These are phyloP conservation scores for Leucogyrophana mollusca DNA, from an alignment of 768 basidiomycete species.

Conservation along the genomic window DNA sequence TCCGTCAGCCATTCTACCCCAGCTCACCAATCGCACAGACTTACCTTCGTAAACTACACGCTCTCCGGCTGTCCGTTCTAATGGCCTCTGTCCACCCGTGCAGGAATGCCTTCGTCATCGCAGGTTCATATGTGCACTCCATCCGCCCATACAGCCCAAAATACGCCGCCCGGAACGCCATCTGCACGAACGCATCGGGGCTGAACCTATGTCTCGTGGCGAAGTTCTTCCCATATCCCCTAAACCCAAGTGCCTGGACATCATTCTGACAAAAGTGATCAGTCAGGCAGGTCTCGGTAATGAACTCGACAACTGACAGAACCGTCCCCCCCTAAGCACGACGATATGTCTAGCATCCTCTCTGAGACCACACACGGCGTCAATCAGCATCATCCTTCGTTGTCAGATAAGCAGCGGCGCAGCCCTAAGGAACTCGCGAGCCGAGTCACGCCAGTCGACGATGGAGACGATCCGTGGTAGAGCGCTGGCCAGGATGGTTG, in stretches of 20 bases:
- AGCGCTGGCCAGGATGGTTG: too few species aligned
- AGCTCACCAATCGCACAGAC: slow-evolving; percentile 8
- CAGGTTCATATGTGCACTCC: slow-evolving; percentile 96
- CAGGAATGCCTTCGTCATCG: slow-evolving; percentile 95
- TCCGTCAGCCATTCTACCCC: not conserved
- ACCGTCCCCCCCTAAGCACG: slow-evolving; percentile 87
- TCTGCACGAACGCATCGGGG: slow-evolving; percentile 97
- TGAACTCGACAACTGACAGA: slow-evolving; percentile 59
- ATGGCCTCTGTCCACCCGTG: slow-evolving; percentile 97
- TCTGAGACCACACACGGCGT: slow-evolving; percentile 34
- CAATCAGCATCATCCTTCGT: not conserved
- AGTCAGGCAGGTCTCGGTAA: slow-evolving; percentile 90
- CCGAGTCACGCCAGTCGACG: too few species aligned
- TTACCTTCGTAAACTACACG: slow-evolving; percentile 80
- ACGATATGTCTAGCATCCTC: slow-evolving; percentile 88
- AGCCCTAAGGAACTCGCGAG: too few species aligned
- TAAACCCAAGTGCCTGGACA: slow-evolving; percentile 92
- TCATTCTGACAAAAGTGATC: slow-evolving; percentile 99
- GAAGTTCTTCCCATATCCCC: slow-evolving; percentile 89
- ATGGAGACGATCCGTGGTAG: too few species aligned
- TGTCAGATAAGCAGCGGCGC: not conserved
- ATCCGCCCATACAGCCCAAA: slow-evolving; percentile 89
- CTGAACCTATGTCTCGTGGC: slow-evolving; percentile 94
- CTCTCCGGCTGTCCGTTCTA: slow-evolving; percentile 80
- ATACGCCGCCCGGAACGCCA: slow-evolving; percentile 98